Evolutionary conservation across 2,329 filamentous ascomycete genomes (phyloP).

Genomic region (Aspergillus sp.): DNA sequence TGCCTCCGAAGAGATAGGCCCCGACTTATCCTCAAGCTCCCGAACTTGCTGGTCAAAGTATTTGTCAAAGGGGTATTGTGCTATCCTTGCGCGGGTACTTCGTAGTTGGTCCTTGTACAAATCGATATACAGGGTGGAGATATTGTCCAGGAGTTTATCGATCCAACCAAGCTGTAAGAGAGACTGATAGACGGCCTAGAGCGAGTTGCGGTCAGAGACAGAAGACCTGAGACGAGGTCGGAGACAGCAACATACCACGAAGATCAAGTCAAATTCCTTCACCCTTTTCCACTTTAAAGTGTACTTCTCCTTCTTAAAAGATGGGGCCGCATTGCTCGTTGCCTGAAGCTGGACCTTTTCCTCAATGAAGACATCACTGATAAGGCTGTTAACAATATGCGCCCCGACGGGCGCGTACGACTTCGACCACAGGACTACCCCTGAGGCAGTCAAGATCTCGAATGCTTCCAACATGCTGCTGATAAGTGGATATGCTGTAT

Average conservation of each 20-base stretch:
- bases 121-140: slow-evolving; percentile 86
- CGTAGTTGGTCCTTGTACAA: slow-evolving; percentile 87
- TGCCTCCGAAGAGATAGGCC: slow-evolving; percentile 50
- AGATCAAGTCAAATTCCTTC: slow-evolving; percentile 92
- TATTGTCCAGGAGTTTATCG: slow-evolving; percentile 92
- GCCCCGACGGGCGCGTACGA: slow-evolving; percentile 78
- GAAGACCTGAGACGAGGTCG: slow-evolving; percentile 7
- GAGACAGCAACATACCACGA: slow-evolving; percentile 67
- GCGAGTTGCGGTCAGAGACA: slow-evolving; percentile 20
- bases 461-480: slow-evolving; percentile 85
- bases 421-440: slow-evolving; percentile 94
- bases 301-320: slow-evolving; percentile 89
- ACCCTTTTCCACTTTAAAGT: slow-evolving; percentile 90
- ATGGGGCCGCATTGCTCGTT: slow-evolving; percentile 64
- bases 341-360: slow-evolving; percentile 70
- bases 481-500: not conserved
- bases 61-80: slow-evolving; percentile 83
- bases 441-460: slow-evolving; percentile 92
- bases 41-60: slow-evolving; percentile 93
- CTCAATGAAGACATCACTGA: slow-evolving; percentile 96
- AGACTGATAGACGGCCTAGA: slow-evolving; percentile 91
- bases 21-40: slow-evolving; percentile 60
- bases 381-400: slow-evolving; percentile 88
- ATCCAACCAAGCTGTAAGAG: slow-evolving; percentile 95
- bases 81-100: slow-evolving; percentile 73